Base-by-base conservation (phyloP, 441 rosid genomes). In the Codiaeum variegatum region DNA sequence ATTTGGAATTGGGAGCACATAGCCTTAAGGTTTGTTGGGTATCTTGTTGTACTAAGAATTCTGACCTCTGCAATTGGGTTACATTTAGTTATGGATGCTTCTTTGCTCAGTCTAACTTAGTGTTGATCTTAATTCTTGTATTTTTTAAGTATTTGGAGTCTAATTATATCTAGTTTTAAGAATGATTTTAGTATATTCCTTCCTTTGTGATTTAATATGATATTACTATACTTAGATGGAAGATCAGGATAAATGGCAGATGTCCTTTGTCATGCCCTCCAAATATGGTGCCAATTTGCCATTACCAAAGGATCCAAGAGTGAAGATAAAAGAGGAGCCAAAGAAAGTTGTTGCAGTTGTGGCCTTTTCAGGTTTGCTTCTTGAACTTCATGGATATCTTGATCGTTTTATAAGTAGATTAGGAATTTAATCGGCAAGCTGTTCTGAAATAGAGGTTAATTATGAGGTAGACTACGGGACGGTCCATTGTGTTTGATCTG, bases 201-300 rank as follows among this genome's bases (percentile, higher is more conserved):
- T 58, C 19, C 19, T 11, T 67, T 9, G 16, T 51, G 23, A 51
- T 74, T 69, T 46, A 21, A 68, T 56, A 26, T 56, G 44, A 21
- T 62, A 67, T 36, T 23, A 76, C 54, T 73, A 70, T 62, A 24
- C 72, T 28, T 79, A 90, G 97, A 71, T 72, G 71, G 81, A 82
- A 82, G 84, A 85, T 79, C 82, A 84, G 86, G 86, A 81, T 23
- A 85, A 85, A 72, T 90, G 98, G 97, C 80, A 77, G 79, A 91
- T 91, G 98, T 91, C 97, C 42, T 94, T 94, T 83, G 91, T 94
- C 81, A 75, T 94, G 92, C 97, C 97, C 19, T 84, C 95, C 12
- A 90, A 89, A 82, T 91, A 90, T 71, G 95, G 98, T 77, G 84
- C 88, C 2, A 40, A 85, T 79, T 78, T 94, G 77, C 96, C 98